A percentile compares a stretch with the other conserved stretches of the same genome.
phyloP scores from a whole-genome alignment of 352 stramenopile genomes.

The Globisporangium yorkense region DNA sequence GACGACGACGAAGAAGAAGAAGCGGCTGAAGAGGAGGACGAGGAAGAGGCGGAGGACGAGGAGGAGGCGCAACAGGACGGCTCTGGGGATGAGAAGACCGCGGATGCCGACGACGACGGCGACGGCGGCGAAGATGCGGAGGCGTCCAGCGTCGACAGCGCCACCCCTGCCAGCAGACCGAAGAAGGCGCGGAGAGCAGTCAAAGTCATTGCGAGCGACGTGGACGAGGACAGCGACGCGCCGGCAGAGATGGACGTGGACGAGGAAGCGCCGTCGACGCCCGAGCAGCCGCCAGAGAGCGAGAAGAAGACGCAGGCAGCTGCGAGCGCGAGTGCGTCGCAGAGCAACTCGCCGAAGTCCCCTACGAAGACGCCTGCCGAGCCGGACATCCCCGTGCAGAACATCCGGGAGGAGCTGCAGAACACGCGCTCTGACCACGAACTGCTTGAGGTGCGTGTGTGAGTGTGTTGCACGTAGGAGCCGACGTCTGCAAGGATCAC shows the following conservation, averaged over 20 bases:
- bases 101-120: slow-evolving; percentile 15
- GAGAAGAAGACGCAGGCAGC: slow-evolving; percentile 21
- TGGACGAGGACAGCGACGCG: background rate
- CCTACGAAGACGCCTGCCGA: slow-evolving; percentile 10
- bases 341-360: slow-evolving; percentile 35
- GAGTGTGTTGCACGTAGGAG: background rate
- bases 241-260: slow-evolving; percentile 1
- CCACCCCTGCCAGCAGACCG: background rate
- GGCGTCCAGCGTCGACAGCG: slow-evolving; percentile 2
- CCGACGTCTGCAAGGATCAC: background rate
- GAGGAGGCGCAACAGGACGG: slow-evolving; percentile 20
- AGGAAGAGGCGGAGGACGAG: slow-evolving; percentile 22
- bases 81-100: slow-evolving; percentile 17
- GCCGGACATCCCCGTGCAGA: slow-evolving; percentile 39
- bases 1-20: slow-evolving; percentile 17
- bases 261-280: slow-evolving; percentile 5
- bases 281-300: slow-evolving; percentile 11
- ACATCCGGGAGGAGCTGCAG: slow-evolving; percentile 39
- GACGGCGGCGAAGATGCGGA: slow-evolving; percentile 12
- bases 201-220: background rate
- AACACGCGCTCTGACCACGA: slow-evolving; percentile 19
- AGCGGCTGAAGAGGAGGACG: slow-evolving; percentile 10
- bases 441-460: slow-evolving; percentile 37
- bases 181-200: background rate
- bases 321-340: slow-evolving; percentile 24